Percentiles rank a stretch among this genome's conserved stretches.
Evolutionary conservation across 148 eudicot genomes (phyloP).

Genomic region (Agrostemma githago): DNA sequence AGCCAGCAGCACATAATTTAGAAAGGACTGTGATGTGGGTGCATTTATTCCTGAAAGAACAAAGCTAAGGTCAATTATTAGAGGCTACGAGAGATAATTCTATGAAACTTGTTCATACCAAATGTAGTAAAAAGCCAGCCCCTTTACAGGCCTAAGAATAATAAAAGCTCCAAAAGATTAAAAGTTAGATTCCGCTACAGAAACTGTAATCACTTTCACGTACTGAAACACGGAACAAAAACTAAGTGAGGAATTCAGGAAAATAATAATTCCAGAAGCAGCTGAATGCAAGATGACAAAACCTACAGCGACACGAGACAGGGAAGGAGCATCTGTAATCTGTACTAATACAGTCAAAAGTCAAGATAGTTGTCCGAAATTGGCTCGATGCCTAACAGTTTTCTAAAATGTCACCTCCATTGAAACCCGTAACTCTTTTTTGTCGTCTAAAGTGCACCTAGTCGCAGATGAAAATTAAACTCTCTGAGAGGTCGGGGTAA

Average conservation of each 20-base stretch:
- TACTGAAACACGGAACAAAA: conserved; percentile 5
- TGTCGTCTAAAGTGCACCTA: too few relatives aligned
- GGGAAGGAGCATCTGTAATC: not conserved
- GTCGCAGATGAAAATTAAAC: too few relatives aligned
- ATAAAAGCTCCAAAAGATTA: not conserved
- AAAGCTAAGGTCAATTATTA: conserved; percentile 2
- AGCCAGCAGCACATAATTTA: conserved; percentile 69
- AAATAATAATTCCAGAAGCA: not conserved
- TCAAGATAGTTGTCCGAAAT: not conserved
- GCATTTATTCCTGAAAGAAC: conserved; percentile 62
- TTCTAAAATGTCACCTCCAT: not conserved
- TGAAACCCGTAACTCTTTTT: not conserved
- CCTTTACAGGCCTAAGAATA: conserved; percentile 10
- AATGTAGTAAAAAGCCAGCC: not conserved
- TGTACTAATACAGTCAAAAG: not conserved
- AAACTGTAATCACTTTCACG: not conserved
- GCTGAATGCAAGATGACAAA: not conserved
- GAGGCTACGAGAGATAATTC: not conserved
- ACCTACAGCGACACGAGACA: too few relatives aligned
- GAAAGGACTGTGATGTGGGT: conserved; percentile 81
- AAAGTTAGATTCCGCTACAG: not conserved
- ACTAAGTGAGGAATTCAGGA: not conserved
- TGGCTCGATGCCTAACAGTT: not conserved
- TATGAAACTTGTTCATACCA: not conserved
- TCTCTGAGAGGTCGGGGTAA: too few relatives aligned